Percentiles rank a stretch among this genome's conserved stretches.
These are phyloP conservation scores for Trichophyton benhamiae DNA, from an alignment of 2,329 filamentous ascomycete species.

Conservation along the genomic window DNA sequence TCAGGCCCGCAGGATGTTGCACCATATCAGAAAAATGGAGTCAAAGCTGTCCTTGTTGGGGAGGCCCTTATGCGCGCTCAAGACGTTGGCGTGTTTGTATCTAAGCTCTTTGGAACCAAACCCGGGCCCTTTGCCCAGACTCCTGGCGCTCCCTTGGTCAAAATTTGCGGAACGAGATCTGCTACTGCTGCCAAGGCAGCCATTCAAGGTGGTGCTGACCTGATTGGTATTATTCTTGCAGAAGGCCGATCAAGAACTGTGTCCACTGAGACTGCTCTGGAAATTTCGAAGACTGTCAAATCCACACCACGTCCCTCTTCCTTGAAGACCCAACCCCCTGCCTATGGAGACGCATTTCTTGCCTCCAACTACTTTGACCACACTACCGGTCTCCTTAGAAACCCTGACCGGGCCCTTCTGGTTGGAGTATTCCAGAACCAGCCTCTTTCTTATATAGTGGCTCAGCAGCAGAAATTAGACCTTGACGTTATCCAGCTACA, in stretches of 20 bases:
- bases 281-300: conserved; percentile 71
- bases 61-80: conserved; percentile 90
- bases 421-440: conserved; percentile 95
- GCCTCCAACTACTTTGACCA: conserved; percentile 59
- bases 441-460: conserved; percentile 66
- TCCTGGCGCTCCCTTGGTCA: conserved; percentile 52
- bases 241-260: conserved; percentile 70
- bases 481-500: conserved; percentile 90
- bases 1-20: conserved; percentile 77
- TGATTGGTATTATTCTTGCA: conserved; percentile 87
- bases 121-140: conserved; percentile 16
- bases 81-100: conserved; percentile 71
- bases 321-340: conserved; percentile 6
- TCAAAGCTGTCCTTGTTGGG: conserved; percentile 85
- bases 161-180: conserved; percentile 87
- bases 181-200: conserved; percentile 69
- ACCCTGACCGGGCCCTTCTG: conserved; percentile 55
- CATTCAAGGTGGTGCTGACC: conserved; percentile 74
- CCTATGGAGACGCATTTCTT: conserved; percentile 16
- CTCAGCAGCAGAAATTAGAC: conserved; percentile 60
- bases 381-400: conserved; percentile 35
- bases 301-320: conserved; percentile 23
- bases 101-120: conserved; percentile 58
- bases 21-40: conserved; percentile 75
- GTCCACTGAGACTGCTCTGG: conserved; percentile 60